phyloP scores from a whole-genome alignment of 2,329 filamentous ascomycete species.

The Aspergillus puulaauensis region DNA sequence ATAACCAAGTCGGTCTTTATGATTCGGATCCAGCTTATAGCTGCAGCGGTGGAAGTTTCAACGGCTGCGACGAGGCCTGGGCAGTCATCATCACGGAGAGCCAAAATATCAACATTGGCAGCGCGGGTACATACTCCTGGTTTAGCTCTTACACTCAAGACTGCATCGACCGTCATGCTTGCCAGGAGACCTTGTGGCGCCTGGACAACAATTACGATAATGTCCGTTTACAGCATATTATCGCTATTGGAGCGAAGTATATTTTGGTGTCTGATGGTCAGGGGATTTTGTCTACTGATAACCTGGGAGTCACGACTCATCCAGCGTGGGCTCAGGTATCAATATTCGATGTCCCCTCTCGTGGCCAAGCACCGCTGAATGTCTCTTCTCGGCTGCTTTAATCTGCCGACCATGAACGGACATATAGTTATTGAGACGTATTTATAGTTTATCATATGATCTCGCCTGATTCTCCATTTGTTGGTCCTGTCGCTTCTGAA shows the following conservation, averaged over 20 bases:
- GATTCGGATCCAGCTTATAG: constrained; percentile 1
- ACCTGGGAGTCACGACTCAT: constrained; percentile 1
- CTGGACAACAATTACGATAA: constrained; percentile 4
- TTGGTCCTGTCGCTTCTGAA: too few relatives aligned
- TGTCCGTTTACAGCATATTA: constrained; percentile 7
- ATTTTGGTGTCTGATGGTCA: constrained; percentile 1
- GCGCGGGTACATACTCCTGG: constrained; percentile 9
- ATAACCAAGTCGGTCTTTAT: neutral
- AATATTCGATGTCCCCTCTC: constrained; percentile 3
- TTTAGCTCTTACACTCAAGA: constrained; percentile 10
- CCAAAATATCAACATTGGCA: constrained; percentile 5
- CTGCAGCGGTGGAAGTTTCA: neutral
- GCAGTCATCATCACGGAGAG: constrained; percentile 4
- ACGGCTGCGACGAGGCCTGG: constrained; percentile 8
- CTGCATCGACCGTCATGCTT: constrained; percentile 7
- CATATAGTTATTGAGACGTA: too few relatives aligned
- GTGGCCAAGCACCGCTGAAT: neutral
- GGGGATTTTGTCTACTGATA: neutral
- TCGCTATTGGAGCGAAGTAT: constrained; percentile 5
- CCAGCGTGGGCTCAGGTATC: constrained; percentile 9
- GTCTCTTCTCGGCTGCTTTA: too few relatives aligned
- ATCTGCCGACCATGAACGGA: too few relatives aligned
- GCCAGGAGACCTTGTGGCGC: constrained; percentile 3
- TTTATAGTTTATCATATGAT: too few relatives aligned
- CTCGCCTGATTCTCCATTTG: too few relatives aligned